A percentile compares a stretch with the other conserved stretches of the same genome.
Evolutionary conservation across 768 basidiomycete species (phyloP).

Genomic region (Lentinula detonsa): DNA sequence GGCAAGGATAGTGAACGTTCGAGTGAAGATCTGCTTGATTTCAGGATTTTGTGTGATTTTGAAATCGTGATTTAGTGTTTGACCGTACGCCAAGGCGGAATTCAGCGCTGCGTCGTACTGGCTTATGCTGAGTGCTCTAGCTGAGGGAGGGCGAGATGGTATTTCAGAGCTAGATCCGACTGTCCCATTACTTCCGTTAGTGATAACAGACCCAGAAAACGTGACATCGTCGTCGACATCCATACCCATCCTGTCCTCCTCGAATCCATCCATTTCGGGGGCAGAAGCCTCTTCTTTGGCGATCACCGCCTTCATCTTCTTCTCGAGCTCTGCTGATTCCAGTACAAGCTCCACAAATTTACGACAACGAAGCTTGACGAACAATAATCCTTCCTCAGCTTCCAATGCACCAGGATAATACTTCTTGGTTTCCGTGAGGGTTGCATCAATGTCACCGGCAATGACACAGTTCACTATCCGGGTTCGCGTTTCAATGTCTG

Average conservation of each 20-base stretch:
- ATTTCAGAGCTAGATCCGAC: constrained; percentile 14
- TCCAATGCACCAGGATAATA: constrained; percentile 63
- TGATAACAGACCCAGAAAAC: neutral
- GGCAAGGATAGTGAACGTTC: constrained; percentile 75
- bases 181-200: constrained; percentile 2
- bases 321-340: constrained; percentile 64
- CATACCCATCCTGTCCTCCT: constrained; percentile 51
- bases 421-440: constrained; percentile 46
- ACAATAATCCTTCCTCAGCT: constrained; percentile 61
- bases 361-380: constrained; percentile 79
- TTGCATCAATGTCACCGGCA: constrained; percentile 65
- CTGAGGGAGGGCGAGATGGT: constrained; percentile 9
- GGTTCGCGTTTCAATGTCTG: constrained; percentile 64
- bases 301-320: constrained; percentile 42
- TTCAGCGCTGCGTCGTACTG: constrained; percentile 57
- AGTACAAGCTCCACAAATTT: constrained; percentile 82
- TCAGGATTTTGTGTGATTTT: constrained; percentile 55
- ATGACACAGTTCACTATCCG: constrained; percentile 64
- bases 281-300: constrained; percentile 20
- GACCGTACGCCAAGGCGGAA: constrained; percentile 69
- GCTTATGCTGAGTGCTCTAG: constrained; percentile 7
- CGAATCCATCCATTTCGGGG: constrained; percentile 28
- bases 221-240: constrained; percentile 45
- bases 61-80: constrained; percentile 63
- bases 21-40: constrained; percentile 61